A percentile compares a stretch with the other conserved stretches of the same genome.
These are phyloP conservation scores for Leishmania turanica DNA, from an alignment of 208 protist species.

Conservation along the genomic window DNA sequence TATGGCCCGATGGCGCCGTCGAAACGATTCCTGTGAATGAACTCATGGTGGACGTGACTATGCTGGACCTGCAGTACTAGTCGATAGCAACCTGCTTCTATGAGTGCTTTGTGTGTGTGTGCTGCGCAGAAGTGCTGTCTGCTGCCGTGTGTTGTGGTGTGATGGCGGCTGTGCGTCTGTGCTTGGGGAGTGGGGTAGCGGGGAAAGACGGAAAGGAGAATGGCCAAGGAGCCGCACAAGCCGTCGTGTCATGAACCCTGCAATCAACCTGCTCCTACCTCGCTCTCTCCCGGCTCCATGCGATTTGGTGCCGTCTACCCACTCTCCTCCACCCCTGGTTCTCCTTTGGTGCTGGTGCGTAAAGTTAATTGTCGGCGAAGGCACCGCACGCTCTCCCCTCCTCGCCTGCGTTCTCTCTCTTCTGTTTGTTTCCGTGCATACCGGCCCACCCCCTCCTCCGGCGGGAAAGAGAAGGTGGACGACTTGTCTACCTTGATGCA, in stretches of 20 bases:
- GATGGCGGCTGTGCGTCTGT: neutral
- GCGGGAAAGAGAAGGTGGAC: neutral
- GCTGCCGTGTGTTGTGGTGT: constrained; percentile 9
- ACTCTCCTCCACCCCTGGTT: neutral
- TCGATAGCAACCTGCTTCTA: neutral
- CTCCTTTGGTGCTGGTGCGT: neutral
- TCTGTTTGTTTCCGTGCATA: neutral
- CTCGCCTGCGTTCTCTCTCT: neutral
- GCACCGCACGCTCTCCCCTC: neutral
- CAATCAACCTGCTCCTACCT: neutral
- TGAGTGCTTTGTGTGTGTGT: neutral
- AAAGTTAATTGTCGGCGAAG: neutral
- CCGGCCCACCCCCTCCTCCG: neutral
- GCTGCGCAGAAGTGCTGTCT: neutral
- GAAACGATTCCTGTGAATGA: constrained; percentile 86
- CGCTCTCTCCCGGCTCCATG: neutral
- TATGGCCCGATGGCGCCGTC: constrained; percentile 76
- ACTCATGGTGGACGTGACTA: constrained; percentile 66
- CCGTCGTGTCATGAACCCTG: neutral
- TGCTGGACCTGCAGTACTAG: constrained; percentile 69
- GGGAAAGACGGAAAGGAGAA: neutral
- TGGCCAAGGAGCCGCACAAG: neutral
- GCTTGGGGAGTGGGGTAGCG: neutral
- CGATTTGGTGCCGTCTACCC: neutral
- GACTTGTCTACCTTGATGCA: neutral